Base-by-base conservation (phyloP, 208 protist genomes). In the Vickermania spadyakhi region DNA sequence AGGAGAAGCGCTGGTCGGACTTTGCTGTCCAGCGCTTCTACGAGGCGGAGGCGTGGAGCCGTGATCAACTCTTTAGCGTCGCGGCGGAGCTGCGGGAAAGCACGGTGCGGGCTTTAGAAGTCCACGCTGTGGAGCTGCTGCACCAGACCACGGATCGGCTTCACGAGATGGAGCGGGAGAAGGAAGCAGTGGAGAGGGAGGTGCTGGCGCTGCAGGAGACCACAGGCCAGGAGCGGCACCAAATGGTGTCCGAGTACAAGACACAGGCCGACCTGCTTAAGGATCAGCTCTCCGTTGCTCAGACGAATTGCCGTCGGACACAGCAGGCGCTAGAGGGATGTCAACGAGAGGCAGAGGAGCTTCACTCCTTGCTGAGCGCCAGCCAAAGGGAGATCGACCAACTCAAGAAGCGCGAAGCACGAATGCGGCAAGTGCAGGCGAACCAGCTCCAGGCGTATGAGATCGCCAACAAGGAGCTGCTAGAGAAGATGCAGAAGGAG, bases 171-270 rank as follows among this genome's bases (percentile, higher is more conserved):
- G 3, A 55, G 56, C 29, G 51, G 31, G 11, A 1, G 14, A 49
- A 45, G 1, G 23, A 53, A 13, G 27, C 18, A 22, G 28, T 22
- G 5, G 54, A 62, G 41, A 54, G 50, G 51, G 51, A 55, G 51
- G 51, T 55, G 56, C 22, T 21, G n/a, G 53, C 41, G 7, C 25
- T 1, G 5, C 63, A 59, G 3, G 63, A 58, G 4, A 27, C 26
- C 1, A 0, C 58, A 5, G 13, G 21, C 22, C 3, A 30, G 26
- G 11, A 7, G 49, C 50, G 26, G 3, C 13, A 59, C 0, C 14
- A 21, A 13, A 3, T 28, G n/a, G 4, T 59, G 27, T 21, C 42
- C 7, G 29, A 22, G 29, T 36, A 54, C 3, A 29, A 45, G 1
- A 2, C 5, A n/a, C 50, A 59, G 18, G n/a, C 3, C 27, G 50